These are phyloP conservation scores for Aquilaria agallochum DNA, from an alignment of 441 rosid genomes.

Conservation along the genomic window DNA sequence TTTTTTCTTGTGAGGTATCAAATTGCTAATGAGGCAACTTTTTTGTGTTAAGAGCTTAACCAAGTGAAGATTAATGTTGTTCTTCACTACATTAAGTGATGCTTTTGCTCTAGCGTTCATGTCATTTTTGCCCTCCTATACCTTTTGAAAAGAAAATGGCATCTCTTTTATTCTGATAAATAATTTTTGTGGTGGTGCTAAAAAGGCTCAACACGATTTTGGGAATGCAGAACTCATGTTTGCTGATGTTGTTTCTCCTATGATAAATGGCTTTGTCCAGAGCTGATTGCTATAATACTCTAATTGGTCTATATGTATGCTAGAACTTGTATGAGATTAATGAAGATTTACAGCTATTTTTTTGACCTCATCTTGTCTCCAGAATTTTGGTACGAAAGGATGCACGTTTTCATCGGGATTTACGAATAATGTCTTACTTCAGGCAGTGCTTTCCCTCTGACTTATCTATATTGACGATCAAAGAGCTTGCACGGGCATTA, in stretches of 20 bases:
- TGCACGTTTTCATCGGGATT: conserved; percentile 65
- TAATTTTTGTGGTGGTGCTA: background rate
- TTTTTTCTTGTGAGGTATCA: background rate
- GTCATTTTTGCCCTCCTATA: no score
- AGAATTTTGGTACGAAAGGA: conserved; percentile 65
- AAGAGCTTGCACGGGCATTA: conserved; percentile 81
- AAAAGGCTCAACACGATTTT: background rate
- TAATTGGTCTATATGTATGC: background rate
- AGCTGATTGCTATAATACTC: conserved; percentile 2
- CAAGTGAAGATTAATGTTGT: no score
- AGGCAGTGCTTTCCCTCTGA: conserved; percentile 68
- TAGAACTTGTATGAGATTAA: background rate
- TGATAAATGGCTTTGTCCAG: conserved; percentile 1
- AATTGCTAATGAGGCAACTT: no score
- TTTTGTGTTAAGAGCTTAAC: no score
- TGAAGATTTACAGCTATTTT: conserved; percentile 4
- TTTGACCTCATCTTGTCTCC: conserved; percentile 12
- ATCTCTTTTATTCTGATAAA: background rate
- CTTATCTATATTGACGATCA: conserved; percentile 57
- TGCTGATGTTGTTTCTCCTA: conserved; percentile 1
- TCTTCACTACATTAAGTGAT: no score
- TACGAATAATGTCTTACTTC: conserved; percentile 76
- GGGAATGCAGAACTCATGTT: background rate
- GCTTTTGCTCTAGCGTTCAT: no score
- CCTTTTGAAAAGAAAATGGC: background rate